A percentile compares a stretch with the other conserved stretches of the same genome.
Evolutionary conservation across 495 filamentous ascomycete species (phyloP).

Genomic region (Halenospora varia): DNA sequence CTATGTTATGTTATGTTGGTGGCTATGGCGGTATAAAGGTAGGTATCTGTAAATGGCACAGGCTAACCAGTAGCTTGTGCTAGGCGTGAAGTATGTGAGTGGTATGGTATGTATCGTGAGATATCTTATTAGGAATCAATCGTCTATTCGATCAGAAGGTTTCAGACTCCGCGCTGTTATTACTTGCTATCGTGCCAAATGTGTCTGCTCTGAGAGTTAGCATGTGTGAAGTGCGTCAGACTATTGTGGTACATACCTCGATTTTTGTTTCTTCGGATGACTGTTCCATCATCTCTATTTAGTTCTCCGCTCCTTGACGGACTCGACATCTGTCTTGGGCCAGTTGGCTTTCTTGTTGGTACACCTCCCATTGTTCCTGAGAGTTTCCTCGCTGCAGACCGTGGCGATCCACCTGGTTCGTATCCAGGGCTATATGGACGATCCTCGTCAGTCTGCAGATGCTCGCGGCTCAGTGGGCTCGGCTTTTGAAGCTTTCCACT

Average conservation of each 20-base stretch:
- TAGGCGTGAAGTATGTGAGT: background rate
- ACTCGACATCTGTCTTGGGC: constrained; percentile 28
- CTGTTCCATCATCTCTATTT: constrained; percentile 43
- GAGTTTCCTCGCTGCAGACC: constrained; percentile 18
- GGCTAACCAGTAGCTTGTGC: background rate
- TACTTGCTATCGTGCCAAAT: constrained; percentile 41
- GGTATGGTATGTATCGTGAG: background rate
- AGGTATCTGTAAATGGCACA: too few relatives aligned
- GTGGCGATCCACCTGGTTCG: constrained; percentile 19
- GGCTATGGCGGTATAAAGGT: background rate
- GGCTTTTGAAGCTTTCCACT: constrained; percentile 23
- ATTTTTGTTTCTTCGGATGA: constrained; percentile 41
- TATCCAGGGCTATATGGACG: constrained; percentile 5
- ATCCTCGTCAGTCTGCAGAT: constrained; percentile 14
- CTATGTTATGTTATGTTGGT: background rate
- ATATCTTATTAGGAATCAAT: background rate
- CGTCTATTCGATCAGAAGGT: constrained; percentile 37
- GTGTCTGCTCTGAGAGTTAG: constrained; percentile 41
- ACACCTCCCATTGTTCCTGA: constrained; percentile 18
- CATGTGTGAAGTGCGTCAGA: too few relatives aligned
- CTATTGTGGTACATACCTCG: constrained; percentile 48
- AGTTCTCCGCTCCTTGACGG: constrained; percentile 34
- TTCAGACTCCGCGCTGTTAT: constrained; percentile 45
- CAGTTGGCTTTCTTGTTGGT: constrained; percentile 26
- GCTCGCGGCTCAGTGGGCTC: constrained; percentile 26